These are phyloP conservation scores for Filobasidium uniguttulatum DNA, from an alignment of 1,284 basidiomycete genomes.

Conservation along the genomic window DNA sequence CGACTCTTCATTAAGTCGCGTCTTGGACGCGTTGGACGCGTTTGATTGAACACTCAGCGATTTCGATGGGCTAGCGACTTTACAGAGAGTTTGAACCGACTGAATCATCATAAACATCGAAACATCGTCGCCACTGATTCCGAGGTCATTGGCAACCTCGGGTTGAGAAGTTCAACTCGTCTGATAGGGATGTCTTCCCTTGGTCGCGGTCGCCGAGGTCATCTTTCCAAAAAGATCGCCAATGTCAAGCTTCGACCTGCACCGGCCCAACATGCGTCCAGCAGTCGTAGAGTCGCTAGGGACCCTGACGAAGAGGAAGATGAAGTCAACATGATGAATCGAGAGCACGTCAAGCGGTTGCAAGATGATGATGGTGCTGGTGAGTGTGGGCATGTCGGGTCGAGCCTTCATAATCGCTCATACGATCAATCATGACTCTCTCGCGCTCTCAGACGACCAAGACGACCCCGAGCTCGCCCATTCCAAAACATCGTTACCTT, in stretches of 20 bases:
- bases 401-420: neutral
- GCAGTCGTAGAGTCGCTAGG: slow-evolving; percentile 2
- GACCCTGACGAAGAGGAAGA: slow-evolving; percentile 1
- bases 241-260: slow-evolving; percentile 33
- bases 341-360: slow-evolving; percentile 9
- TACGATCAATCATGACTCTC: neutral
- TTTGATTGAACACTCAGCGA: too few relatives aligned
- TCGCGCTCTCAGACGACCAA: slow-evolving; percentile 1
- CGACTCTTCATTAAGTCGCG: too few relatives aligned
- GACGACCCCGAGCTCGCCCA: slow-evolving; percentile 9
- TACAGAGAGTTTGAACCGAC: too few relatives aligned
- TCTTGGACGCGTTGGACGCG: too few relatives aligned
- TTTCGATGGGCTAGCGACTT: too few relatives aligned
- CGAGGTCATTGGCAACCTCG: too few relatives aligned
- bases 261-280: slow-evolving; percentile 14
- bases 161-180: too few relatives aligned
- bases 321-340: slow-evolving; percentile 13
- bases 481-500: slow-evolving; percentile 2
- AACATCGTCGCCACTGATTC: too few relatives aligned
- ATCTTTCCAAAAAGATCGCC: slow-evolving; percentile 29
- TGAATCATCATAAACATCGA: too few relatives aligned
- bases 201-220: neutral
- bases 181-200: slow-evolving; percentile 1
- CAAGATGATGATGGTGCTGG: slow-evolving; percentile 8
- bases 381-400: neutral